phyloP scores from a whole-genome alignment of 2,329 filamentous ascomycete species.

The Penicillium nordicum region DNA sequence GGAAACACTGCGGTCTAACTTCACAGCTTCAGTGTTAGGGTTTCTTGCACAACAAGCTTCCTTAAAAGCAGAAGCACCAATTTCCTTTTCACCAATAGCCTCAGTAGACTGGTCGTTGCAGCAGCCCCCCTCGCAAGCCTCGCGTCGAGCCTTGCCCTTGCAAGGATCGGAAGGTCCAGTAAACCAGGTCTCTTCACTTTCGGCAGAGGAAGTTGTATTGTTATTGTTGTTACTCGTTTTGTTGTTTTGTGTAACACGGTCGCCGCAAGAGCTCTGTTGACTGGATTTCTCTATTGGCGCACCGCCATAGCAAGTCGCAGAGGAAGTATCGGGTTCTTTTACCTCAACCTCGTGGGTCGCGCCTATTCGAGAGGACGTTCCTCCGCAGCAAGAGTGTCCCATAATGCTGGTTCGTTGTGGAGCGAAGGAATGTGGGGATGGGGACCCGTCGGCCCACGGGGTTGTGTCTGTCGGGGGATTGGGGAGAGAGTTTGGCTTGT shows the following conservation, averaged over 20 bases:
- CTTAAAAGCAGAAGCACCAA: not conserved
- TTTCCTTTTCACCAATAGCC: not conserved
- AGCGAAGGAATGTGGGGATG: not conserved
- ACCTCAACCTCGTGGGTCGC: not conserved
- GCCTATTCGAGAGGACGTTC: not conserved
- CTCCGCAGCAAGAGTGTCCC: not conserved
- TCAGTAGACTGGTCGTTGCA: not conserved
- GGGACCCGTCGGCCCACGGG: no score
- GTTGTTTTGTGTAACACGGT: not conserved
- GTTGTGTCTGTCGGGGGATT: no score
- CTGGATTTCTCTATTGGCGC: not conserved
- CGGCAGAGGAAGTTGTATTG: not conserved
- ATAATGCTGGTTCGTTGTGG: not conserved
- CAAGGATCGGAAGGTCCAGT: not conserved
- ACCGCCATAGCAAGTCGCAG: not conserved
- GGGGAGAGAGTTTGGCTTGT: no score
- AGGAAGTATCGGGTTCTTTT: not conserved
- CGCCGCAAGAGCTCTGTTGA: not conserved
- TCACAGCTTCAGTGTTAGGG: not conserved
- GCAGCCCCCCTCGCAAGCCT: not conserved
- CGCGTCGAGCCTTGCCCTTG: not conserved
- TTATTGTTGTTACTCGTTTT: no score
- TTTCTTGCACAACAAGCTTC: not conserved
- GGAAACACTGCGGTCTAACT: not conserved
- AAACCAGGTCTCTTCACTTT: not conserved